Evolutionary conservation across 306 rosid genomes (phyloP), one percentile per base, ranked within the genome.

Genomic region (Senna siamea): DNA sequence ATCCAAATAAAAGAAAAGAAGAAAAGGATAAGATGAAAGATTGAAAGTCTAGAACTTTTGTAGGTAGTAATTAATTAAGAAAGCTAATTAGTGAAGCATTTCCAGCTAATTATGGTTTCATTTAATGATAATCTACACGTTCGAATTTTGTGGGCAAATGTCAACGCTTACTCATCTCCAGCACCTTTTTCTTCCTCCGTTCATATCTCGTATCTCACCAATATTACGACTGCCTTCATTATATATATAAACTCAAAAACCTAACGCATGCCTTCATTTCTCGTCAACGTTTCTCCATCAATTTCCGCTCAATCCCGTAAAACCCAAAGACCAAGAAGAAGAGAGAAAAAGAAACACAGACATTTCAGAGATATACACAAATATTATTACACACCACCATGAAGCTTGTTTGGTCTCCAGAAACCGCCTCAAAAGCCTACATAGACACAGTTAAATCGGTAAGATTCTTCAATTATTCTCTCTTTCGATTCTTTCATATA

Each of bases 381-480:
- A 12, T 34, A 8, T 15, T 2, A 19, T 0, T 46, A 2, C 40
- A 47, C 12, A 26, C 11, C 69, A 56, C n/a, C 76, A 92, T 93
- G 98, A 93, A 90, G 97, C 98, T 93, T 18, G 82, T 84, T 73
- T 93, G 98, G 98, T 90, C 95, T 9, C 97, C 97, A n/a, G 97
- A 93, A 74, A 74, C 85, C 5, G 96, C 98, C 58, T 87, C 87
- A 3, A 83, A 85, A 72, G 89, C 98, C 37, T 93, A 90, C 72
- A 56, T 93, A 38, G 96, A 88, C 56, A 93, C 98, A 9, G 89
- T 93, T 1, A 83, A 89, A 85, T 78, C 95, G 7, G 98, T 93
- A 86, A 88, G 90, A 63, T 6, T 0, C 1, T 13, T 46, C 51
- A 1, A 46, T 2, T 47, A 0, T n/a, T n/a, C n/a, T n/a, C n/a